Evolutionary conservation across 108 stramenopile species (phyloP).

Genomic region (Cyclotella cryptica): DNA sequence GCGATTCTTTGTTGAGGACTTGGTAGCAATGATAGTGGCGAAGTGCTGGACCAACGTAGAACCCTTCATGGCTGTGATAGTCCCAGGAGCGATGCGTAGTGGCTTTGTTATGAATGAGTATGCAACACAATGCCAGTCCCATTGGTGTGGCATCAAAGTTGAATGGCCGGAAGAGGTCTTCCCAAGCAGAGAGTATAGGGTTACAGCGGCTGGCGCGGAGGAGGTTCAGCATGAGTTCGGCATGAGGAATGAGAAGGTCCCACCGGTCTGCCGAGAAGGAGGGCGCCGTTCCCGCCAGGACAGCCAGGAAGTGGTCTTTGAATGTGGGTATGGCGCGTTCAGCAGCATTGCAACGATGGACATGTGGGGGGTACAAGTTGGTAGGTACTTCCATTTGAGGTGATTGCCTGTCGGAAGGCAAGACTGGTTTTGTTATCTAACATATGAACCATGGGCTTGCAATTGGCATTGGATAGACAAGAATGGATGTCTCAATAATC

Average conservation of each 20-base stretch:
- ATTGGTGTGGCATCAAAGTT: neutral
- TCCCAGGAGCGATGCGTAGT: too few species aligned
- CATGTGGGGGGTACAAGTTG: neutral
- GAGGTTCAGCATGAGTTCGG: neutral
- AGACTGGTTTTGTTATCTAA: too few species aligned
- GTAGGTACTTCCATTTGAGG: neutral
- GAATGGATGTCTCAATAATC: too few species aligned
- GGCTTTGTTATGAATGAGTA: too few species aligned
- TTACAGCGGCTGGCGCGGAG: neutral
- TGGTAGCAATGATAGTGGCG: neutral
- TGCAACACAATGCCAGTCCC: too few species aligned
- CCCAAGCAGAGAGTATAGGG: neutral
- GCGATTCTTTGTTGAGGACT: neutral
- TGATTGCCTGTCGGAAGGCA: too few species aligned
- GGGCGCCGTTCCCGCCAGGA: neutral
- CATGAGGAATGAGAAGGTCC: neutral
- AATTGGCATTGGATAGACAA: too few species aligned
- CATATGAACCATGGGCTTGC: too few species aligned
- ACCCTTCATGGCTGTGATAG: too few species aligned
- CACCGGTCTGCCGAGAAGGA: neutral
- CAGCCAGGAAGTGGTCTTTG: too few species aligned
- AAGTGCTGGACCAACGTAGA: too few species aligned
- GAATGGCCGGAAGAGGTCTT: neutral
- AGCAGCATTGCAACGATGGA: neutral
- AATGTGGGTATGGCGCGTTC: too few species aligned